These are phyloP conservation scores for Sugiyamaella sp. DNA, from an alignment of 1,139 yeast genomes.

Conservation along the genomic window DNA sequence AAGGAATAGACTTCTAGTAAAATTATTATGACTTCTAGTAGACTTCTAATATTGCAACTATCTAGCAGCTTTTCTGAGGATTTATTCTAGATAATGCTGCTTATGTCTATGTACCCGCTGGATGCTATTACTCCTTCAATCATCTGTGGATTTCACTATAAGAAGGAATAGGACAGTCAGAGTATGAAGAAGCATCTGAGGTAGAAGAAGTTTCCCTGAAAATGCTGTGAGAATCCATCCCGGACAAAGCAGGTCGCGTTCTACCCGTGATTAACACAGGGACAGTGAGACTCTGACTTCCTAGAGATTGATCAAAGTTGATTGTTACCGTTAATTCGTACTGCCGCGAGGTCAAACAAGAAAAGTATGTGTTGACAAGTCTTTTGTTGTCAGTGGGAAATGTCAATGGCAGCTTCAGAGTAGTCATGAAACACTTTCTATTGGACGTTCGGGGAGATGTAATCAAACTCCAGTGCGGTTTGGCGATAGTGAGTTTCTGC, in stretches of 20 bases:
- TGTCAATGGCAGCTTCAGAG: conserved; percentile 21
- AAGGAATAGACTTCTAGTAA: too few species aligned
- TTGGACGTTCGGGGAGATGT: not conserved
- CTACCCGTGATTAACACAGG: conserved; percentile 19
- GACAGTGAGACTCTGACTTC: not conserved
- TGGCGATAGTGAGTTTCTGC: conserved; percentile 22
- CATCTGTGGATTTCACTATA: not conserved
- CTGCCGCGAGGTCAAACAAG: conserved; percentile 35
- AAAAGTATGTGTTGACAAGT: conserved; percentile 32
- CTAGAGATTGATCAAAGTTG: conserved; percentile 12
- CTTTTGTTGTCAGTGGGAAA: conserved; percentile 21
- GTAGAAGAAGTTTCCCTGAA: not conserved
- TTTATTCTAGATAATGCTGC: too few species aligned
- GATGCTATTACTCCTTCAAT: too few species aligned
- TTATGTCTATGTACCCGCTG: too few species aligned
- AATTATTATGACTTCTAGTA: too few species aligned
- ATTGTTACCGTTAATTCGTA: conserved; percentile 30
- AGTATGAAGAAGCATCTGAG: not conserved
- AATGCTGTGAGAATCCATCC: not conserved
- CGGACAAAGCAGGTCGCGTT: not conserved
- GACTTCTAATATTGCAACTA: too few species aligned
- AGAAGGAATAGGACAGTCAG: not conserved
- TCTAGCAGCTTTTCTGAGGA: too few species aligned
- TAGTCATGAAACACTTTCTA: not conserved
- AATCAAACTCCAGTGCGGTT: conserved; percentile 18